phyloP scores from a whole-genome alignment of 2,329 filamentous ascomycete genomes.

The Colletotrichum sp. region DNA sequence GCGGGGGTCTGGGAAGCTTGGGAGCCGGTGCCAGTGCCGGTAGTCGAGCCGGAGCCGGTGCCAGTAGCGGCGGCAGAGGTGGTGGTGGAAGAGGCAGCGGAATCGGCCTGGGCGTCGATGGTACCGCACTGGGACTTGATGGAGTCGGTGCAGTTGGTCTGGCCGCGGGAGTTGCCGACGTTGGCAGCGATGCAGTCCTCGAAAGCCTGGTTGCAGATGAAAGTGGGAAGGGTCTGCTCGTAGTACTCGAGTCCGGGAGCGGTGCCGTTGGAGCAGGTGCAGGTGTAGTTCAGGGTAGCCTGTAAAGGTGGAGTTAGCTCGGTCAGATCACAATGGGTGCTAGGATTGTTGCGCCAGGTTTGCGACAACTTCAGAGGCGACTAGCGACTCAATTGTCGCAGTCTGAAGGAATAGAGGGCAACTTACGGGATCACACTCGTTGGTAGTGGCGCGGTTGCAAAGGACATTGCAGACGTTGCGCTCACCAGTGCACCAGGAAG shows the following conservation, averaged over 20 bases:
- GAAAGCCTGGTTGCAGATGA: conserved; percentile 57
- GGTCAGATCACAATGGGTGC: not conserved
- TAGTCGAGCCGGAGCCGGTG: not conserved
- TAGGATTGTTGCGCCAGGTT: not conserved
- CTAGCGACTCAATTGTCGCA: not conserved
- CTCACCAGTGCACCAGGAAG: conserved; percentile 57
- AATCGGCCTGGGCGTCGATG: conserved; percentile 24
- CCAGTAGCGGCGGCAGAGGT: conserved; percentile 18
- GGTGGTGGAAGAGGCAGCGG: conserved; percentile 12
- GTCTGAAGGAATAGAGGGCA: not conserved
- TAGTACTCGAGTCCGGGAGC: conserved; percentile 59
- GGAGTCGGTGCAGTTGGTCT: conserved; percentile 52
- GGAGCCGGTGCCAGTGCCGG: not conserved
- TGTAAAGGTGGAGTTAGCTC: conserved; percentile 27
- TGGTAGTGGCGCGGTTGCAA: conserved; percentile 45
- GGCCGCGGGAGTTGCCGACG: conserved; percentile 44
- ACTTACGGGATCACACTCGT: conserved; percentile 54
- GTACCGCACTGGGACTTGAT: conserved; percentile 55
- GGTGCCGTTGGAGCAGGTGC: conserved; percentile 54
- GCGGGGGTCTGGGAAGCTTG: conserved; percentile 22
- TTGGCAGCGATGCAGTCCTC: conserved; percentile 50
- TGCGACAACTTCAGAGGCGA: not conserved
- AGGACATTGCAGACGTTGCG: conserved; percentile 54
- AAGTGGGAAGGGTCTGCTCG: conserved; percentile 55
- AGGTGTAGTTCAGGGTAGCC: conserved; percentile 50